These are phyloP conservation scores for Torulaspora microellipsoides DNA, from an alignment of 805 yeast species.

Conservation along the genomic window DNA sequence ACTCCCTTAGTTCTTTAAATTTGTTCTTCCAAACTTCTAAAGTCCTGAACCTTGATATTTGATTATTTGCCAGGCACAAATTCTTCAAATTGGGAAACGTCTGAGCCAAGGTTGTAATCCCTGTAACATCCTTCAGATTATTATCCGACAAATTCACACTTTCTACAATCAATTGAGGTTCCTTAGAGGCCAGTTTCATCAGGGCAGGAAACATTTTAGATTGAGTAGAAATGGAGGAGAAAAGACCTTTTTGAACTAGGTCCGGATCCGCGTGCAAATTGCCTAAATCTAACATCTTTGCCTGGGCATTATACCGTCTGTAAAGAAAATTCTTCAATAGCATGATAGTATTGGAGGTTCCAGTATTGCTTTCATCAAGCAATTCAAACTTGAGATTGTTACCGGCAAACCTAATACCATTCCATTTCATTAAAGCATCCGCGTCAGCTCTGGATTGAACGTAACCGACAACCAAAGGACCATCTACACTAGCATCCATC, in stretches of 20 bases:
- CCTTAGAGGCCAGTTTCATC: slow-evolving; percentile 70
- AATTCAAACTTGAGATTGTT: slow-evolving; percentile 52
- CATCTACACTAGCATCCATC: slow-evolving; percentile 49
- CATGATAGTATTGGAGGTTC: slow-evolving; percentile 50
- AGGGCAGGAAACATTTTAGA: slow-evolving; percentile 87
- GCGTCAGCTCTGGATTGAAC: slow-evolving; percentile 57
- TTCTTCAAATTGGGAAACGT: slow-evolving; percentile 74
- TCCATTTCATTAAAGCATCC: slow-evolving; percentile 51
- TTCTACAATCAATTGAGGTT: slow-evolving; percentile 45
- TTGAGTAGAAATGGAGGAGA: slow-evolving; percentile 54
- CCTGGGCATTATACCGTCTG: slow-evolving; percentile 60
- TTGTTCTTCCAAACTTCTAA: slow-evolving; percentile 77
- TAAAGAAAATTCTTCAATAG: slow-evolving; percentile 56
- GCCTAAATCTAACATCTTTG: slow-evolving; percentile 65
- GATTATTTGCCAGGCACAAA: slow-evolving; percentile 75
- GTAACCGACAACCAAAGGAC: slow-evolving; percentile 54
- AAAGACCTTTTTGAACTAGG: slow-evolving; percentile 57
- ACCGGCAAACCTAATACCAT: slow-evolving; percentile 83
- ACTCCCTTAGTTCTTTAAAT: slow-evolving; percentile 66
- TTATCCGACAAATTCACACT: slow-evolving; percentile 70
- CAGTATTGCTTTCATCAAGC: slow-evolving; percentile 15
- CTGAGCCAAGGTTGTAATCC: slow-evolving; percentile 60
- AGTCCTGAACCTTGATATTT: slow-evolving; percentile 50
- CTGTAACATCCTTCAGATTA: slow-evolving; percentile 54
- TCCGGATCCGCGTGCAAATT: slow-evolving; percentile 60